Percentiles rank a stretch among this genome's conserved stretches.
Conservation (phyloP, 768 basidiomycete species). For the Roridomyces roridus region DNA sequence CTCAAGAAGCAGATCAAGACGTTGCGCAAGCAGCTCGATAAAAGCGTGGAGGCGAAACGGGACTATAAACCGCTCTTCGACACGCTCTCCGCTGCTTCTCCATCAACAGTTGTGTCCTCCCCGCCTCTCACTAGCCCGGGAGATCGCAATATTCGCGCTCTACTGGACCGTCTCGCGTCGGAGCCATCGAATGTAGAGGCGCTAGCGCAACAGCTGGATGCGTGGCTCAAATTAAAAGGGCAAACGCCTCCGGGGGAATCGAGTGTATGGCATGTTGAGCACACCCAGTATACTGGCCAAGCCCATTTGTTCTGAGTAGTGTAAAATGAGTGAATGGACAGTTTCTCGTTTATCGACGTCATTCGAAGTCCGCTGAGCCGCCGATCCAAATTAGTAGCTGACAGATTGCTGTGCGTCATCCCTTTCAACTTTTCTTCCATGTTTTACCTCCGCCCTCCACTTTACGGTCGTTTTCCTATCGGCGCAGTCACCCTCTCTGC, state of each 20-base stretch:
- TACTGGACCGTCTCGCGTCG: slow-evolving; percentile 15
- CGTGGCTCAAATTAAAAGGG: background rate
- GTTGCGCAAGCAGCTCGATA: slow-evolving; percentile 72
- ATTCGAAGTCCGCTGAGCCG: background rate
- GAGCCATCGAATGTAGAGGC: background rate
- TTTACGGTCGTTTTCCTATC: slow-evolving; percentile 46
- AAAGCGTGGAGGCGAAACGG: slow-evolving; percentile 27
- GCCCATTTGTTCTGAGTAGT: background rate
- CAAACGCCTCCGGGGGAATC: background rate
- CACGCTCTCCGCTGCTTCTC: background rate
- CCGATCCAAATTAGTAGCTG: background rate
- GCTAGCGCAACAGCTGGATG: background rate
- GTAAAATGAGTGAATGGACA: too few relatives aligned
- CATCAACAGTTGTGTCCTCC: too few relatives aligned
- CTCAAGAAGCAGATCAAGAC: slow-evolving; percentile 65
- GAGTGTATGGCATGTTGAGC: slow-evolving; percentile 9
- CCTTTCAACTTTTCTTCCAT: background rate
- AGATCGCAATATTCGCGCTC: slow-evolving; percentile 16
- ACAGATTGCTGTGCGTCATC: background rate
- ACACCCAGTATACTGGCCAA: background rate
- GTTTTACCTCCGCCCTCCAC: slow-evolving; percentile 9
- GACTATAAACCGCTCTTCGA: slow-evolving; percentile 20
- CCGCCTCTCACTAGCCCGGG: too few relatives aligned
- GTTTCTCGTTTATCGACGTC: background rate
- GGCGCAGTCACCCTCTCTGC: slow-evolving; percentile 64